phyloP scores from a whole-genome alignment of 1,284 basidiomycete genomes.

The Ustilago sp. region DNA sequence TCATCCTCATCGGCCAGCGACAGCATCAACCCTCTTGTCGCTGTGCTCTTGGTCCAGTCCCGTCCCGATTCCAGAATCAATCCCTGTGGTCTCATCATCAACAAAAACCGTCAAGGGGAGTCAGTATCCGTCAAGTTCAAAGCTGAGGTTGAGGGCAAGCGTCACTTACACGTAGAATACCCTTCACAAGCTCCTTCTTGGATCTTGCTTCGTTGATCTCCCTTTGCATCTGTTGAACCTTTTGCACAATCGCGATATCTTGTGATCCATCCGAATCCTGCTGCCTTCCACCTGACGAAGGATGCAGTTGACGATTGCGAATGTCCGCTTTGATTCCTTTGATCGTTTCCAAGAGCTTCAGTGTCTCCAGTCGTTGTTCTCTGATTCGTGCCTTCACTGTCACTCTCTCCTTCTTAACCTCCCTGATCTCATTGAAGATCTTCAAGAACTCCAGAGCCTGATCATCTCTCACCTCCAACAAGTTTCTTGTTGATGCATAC shows the following conservation, averaged over 20 bases:
- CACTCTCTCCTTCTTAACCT: conserved; percentile 29
- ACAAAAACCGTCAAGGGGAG: background rate
- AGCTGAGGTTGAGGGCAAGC: background rate
- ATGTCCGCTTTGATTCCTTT: conserved; percentile 45
- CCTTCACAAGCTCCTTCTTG: conserved; percentile 53
- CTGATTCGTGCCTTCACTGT: conserved; percentile 31
- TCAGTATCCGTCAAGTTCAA: background rate
- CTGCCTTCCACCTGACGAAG: conserved; percentile 10
- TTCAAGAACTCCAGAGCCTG: conserved; percentile 46
- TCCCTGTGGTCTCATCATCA: conserved; percentile 14
- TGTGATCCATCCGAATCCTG: conserved; percentile 34
- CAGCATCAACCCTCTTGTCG: conserved; percentile 39
- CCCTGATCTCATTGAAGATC: conserved; percentile 30
- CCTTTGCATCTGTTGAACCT: conserved; percentile 39
- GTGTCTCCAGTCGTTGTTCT: conserved; percentile 35
- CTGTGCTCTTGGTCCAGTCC: conserved; percentile 43
- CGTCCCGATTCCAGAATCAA: conserved; percentile 51
- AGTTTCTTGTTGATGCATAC: conserved; percentile 41
- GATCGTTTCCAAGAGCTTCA: conserved; percentile 36
- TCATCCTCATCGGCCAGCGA: conserved; percentile 52
- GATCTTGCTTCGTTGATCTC: conserved; percentile 45
- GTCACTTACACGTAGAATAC: conserved; percentile 44
- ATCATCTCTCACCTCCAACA: conserved; percentile 46
- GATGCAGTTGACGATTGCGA: conserved; percentile 33
- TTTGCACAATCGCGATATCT: conserved; percentile 29